Conservation (phyloP, 352 stramenopile species). For the Lagenidium sp. region DNA sequence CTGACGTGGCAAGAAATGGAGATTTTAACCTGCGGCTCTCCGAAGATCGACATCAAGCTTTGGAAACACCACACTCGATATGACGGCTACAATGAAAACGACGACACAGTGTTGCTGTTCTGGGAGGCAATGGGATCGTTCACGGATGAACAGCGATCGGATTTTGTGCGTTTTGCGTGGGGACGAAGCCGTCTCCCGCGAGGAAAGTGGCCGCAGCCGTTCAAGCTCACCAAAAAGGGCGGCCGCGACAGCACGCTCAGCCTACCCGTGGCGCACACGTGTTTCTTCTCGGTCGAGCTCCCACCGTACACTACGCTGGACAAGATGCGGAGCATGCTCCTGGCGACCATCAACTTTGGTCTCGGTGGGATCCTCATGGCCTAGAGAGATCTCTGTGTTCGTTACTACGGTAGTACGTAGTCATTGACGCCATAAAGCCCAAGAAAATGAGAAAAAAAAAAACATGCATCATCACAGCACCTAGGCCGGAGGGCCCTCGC, state of each 20-base stretch:
- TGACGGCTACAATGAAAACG: constrained; percentile 81
- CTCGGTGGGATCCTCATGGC: constrained; percentile 87
- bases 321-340: constrained; percentile 86
- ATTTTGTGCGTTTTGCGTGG: constrained; percentile 94
- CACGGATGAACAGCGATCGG: constrained; percentile 77
- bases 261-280: constrained; percentile 92
- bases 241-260: constrained; percentile 71
- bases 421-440: no score
- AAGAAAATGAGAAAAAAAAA: no score
- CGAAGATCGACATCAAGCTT: constrained; percentile 87
- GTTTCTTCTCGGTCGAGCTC: constrained; percentile 94
- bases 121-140: constrained; percentile 87
- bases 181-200: constrained; percentile 87
- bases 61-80: constrained; percentile 84
- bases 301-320: constrained; percentile 89
- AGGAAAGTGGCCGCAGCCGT: constrained; percentile 83
- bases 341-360: constrained; percentile 93
- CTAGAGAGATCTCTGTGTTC: no score
- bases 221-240: constrained; percentile 89
- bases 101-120: constrained; percentile 82
- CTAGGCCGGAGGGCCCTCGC: no score
- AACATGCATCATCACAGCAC: no score
- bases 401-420: no score
- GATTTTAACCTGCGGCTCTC: constrained; percentile 85
- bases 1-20: constrained; percentile 89